These are phyloP conservation scores for Saccharomyces hybrid DNA, from an alignment of 1,139 yeast genomes.

Conservation along the genomic window DNA sequence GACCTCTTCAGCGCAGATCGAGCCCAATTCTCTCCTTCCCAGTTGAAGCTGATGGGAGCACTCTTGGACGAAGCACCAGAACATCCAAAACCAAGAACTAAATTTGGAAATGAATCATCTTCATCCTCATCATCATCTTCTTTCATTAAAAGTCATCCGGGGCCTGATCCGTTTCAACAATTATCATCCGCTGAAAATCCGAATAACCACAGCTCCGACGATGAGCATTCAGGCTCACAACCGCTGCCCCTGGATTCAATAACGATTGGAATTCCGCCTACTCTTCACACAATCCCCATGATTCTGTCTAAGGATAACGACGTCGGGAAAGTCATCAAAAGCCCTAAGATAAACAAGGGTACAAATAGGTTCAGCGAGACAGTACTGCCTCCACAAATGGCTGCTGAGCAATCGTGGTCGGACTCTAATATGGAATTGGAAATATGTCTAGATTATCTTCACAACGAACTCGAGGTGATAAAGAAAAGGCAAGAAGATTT, in stretches of 20 bases:
- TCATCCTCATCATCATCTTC: neutral
- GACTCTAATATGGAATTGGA: neutral
- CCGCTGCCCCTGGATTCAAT: conserved; percentile 16
- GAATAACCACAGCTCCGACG: neutral
- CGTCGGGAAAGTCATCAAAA: neutral
- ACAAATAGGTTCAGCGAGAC: neutral
- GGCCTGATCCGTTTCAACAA: neutral
- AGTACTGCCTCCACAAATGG: neutral
- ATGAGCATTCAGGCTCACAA: conserved; percentile 1
- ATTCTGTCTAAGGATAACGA: neutral
- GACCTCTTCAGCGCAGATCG: conserved; percentile 12
- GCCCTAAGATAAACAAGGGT: neutral
- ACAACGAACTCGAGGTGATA: neutral
- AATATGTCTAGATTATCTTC: conserved; percentile 1
- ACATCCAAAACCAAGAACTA: neutral
- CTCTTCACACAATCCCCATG: neutral
- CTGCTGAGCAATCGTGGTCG: neutral
- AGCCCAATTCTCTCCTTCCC: conserved; percentile 1
- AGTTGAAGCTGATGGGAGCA: conserved; percentile 2
- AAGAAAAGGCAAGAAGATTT: neutral
- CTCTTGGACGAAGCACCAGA: conserved; percentile 3
- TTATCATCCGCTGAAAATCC: neutral
- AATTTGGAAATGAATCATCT: conserved; percentile 1
- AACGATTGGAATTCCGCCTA: conserved; percentile 12
- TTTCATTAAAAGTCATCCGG: neutral